Conservation (phyloP, 768 basidiomycete species). For the Ramaria sp. region DNA sequence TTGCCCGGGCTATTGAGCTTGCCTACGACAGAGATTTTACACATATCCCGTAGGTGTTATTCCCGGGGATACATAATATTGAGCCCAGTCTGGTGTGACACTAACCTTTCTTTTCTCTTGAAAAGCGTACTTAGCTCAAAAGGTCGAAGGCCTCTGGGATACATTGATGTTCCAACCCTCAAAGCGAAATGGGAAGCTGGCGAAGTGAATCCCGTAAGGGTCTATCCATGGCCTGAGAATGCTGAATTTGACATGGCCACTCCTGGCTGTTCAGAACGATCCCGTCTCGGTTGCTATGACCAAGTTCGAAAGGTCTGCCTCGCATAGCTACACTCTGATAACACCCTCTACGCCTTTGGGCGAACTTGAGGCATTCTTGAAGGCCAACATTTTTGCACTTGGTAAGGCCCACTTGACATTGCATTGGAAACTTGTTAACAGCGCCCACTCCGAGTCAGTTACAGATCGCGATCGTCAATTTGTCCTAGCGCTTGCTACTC, state of each 20-base stretch:
- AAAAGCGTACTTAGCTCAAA: slow-evolving; percentile 61
- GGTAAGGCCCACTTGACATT: slow-evolving; percentile 30
- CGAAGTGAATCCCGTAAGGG: slow-evolving; percentile 57
- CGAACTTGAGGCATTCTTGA: slow-evolving; percentile 74
- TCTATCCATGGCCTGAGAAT: background rate
- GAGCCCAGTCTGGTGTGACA: background rate
- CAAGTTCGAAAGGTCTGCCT: slow-evolving; percentile 56
- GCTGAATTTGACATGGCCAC: no score
- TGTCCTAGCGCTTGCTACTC: slow-evolving; percentile 70
- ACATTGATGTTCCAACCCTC: slow-evolving; percentile 65
- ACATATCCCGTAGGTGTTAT: slow-evolving; percentile 64
- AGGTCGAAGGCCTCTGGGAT: slow-evolving; percentile 68
- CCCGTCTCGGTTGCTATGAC: slow-evolving; percentile 62
- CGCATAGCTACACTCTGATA: slow-evolving; percentile 66
- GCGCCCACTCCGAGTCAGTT: slow-evolving; percentile 32
- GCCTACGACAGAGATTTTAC: slow-evolving; percentile 94
- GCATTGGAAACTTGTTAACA: background rate
- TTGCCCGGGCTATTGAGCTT: slow-evolving; percentile 69
- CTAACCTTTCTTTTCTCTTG: background rate
- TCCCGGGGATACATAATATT: background rate
- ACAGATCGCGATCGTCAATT: slow-evolving; percentile 78
- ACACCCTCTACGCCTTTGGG: slow-evolving; percentile 70
- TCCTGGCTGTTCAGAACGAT: slow-evolving; percentile 39
- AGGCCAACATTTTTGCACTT: slow-evolving; percentile 62
- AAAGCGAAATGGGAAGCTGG: slow-evolving; percentile 75